Evolutionary conservation across 2,329 filamentous ascomycete species (phyloP), one percentile per base, ranked within the genome.

Genomic region (Camillea tinctor): DNA sequence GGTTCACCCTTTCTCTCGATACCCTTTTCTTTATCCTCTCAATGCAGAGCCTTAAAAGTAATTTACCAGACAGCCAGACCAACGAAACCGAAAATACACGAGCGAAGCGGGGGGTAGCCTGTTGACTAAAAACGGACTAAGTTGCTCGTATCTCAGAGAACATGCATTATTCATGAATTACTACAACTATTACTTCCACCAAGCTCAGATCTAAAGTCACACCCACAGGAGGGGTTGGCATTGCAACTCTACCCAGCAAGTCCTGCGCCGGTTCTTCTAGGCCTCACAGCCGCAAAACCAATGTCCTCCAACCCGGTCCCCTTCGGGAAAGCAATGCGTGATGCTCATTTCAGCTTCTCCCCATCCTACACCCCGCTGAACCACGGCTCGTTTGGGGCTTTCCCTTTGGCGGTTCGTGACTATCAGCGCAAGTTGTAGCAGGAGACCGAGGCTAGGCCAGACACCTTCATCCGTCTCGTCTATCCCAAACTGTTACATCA

Each of bases 381-480:
- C 59, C 74, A 76, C 51, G 85, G 89, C 58, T 90, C 88, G 1
- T 92, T 88, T 70, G 90, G 90, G 17, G 84, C 87, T 0, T 86
- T 84, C 66, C 90, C 90, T 2, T 74, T 71, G 4, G 64, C 74
- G 1, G 77, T 93, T 50, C 81, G 79, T n/a, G 73, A 80, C 6
- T 77, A 77, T 24, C 79, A 87, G 22, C 82, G 79, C 22, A 64
- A 77, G 26, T 81, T 83, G 59, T 84, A 88, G 70, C 78, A 82
- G 51, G 75, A 80, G 24, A 78, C 79, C 30, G 89, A 93, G 77
- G 75, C 78, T 3, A 79, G 79, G 6, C 87, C 89, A 0, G 89
- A 92, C 72, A 74, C 77, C 4, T 92, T 88, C 76, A 84, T 90
- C 66, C 84, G 87, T 22, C 85, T 84, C 69, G 77, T 79, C 8